These are phyloP conservation scores for Monosporascus sp. DNA, from an alignment of 2,329 filamentous ascomycete genomes.

Conservation along the genomic window DNA sequence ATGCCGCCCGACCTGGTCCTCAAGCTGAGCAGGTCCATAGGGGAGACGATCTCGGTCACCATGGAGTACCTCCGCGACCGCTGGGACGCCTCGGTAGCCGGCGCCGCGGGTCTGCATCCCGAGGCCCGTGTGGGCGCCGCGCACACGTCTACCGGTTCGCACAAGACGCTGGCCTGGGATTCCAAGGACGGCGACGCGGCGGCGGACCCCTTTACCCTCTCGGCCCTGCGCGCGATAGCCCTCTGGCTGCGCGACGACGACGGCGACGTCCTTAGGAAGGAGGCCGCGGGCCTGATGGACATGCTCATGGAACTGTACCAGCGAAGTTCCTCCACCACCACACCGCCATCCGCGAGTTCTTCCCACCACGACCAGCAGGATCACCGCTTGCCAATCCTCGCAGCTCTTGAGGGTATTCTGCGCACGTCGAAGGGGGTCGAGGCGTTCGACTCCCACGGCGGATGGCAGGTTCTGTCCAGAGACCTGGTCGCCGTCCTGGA, in stretches of 20 bases:
- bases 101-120: conserved; percentile 56
- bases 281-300: conserved; percentile 56
- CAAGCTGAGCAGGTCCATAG: conserved; percentile 54
- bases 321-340: conserved; percentile 18
- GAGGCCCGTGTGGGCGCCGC: conserved; percentile 43
- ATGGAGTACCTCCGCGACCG: conserved; percentile 64
- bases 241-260: conserved; percentile 69
- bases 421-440: conserved; percentile 42
- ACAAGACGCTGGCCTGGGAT: conserved; percentile 54
- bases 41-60: conserved; percentile 58
- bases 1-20: conserved; percentile 57
- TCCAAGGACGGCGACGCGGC: conserved; percentile 42
- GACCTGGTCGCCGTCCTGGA: conserved; percentile 46
- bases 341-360: neutral
- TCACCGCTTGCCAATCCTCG: conserved; percentile 52
- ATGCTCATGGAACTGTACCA: conserved; percentile 61
- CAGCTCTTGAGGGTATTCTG: conserved; percentile 56
- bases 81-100: conserved; percentile 64
- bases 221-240: conserved; percentile 52
- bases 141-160: conserved; percentile 40
- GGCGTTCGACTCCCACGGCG: conserved; percentile 44
- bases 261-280: conserved; percentile 50
- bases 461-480: conserved; percentile 47
- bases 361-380: conserved; percentile 36
- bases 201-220: conserved; percentile 55